phyloP scores from a whole-genome alignment of 2,329 filamentous ascomycete species.

The Pseudocercospora musae region DNA sequence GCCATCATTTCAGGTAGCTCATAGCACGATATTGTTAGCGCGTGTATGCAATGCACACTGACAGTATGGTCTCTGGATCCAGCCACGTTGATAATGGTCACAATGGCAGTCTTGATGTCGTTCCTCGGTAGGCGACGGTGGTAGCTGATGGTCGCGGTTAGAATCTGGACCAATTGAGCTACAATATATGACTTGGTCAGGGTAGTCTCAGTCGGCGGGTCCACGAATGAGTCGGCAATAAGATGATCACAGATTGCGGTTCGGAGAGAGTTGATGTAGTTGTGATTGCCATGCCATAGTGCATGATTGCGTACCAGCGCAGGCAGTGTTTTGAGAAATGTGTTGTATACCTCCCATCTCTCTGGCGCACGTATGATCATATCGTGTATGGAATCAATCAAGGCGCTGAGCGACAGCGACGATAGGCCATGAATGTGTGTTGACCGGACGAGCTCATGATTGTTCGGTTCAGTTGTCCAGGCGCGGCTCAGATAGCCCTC shows the following conservation, averaged over 20 bases:
- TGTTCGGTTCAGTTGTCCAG: not conserved
- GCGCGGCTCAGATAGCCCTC: constrained; percentile 20
- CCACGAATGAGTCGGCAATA: constrained; percentile 70
- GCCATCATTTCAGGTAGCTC: constrained; percentile 85
- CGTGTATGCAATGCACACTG: constrained; percentile 90
- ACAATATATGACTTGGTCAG: constrained; percentile 85
- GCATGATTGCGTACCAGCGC: constrained; percentile 88
- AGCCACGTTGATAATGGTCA: constrained; percentile 78
- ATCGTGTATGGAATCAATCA: constrained; percentile 19
- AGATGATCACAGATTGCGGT: constrained; percentile 79
- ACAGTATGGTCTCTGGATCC: constrained; percentile 54
- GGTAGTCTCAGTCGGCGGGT: constrained; percentile 74
- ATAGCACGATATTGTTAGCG: constrained; percentile 89
- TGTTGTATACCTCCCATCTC: constrained; percentile 61
- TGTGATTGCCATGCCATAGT: constrained; percentile 70
- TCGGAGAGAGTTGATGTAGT: constrained; percentile 72
- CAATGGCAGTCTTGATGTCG: constrained; percentile 84
- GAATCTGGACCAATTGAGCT: constrained; percentile 79
- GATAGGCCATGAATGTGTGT: constrained; percentile 18
- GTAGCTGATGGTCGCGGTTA: constrained; percentile 88
- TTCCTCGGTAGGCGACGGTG: constrained; percentile 78
- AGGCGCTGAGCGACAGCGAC: constrained; percentile 15
- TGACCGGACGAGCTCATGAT: constrained; percentile 2
- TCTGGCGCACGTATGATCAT: constrained; percentile 15
- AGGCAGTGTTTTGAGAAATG: constrained; percentile 78